These are phyloP conservation scores for Penicillium sclerotiorum DNA, from an alignment of 2,329 filamentous ascomycete species.

Conservation along the genomic window DNA sequence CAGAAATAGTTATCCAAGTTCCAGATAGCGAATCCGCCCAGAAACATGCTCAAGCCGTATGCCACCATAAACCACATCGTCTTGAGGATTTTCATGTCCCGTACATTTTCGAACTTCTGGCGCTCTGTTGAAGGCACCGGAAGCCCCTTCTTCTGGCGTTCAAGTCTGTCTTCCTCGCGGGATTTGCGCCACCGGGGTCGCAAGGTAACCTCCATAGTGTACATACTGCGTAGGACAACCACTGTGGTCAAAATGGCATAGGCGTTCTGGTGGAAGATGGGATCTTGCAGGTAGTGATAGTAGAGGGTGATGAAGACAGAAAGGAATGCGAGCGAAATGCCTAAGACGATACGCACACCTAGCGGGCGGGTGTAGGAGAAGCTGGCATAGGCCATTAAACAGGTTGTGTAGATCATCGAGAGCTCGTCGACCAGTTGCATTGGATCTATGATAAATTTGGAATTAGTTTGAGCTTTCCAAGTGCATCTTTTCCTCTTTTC, in stretches of 20 bases:
- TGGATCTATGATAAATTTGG: slow-evolving; percentile 54
- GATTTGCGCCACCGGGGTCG: slow-evolving; percentile 59
- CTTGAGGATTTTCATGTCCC: slow-evolving; percentile 61
- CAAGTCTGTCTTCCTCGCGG: slow-evolving; percentile 49
- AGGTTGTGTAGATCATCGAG: slow-evolving; percentile 73
- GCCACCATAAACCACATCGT: slow-evolving; percentile 77
- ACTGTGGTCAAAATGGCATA: slow-evolving; percentile 72
- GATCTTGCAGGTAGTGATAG: slow-evolving; percentile 81
- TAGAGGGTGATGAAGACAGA: slow-evolving; percentile 73
- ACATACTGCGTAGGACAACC: slow-evolving; percentile 73
- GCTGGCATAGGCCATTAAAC: slow-evolving; percentile 71
- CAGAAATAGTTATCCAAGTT: slow-evolving; percentile 79
- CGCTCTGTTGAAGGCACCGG: slow-evolving; percentile 46
- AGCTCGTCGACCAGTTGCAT: slow-evolving; percentile 73
- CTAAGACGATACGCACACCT: slow-evolving; percentile 57
- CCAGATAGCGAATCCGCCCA: slow-evolving; percentile 77
- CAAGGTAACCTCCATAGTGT: slow-evolving; percentile 71
- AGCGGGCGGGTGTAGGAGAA: slow-evolving; percentile 69
- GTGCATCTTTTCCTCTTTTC: too few relatives aligned
- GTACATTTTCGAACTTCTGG: slow-evolving; percentile 54
- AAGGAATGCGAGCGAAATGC: slow-evolving; percentile 57
- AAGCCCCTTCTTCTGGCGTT: slow-evolving; percentile 37
- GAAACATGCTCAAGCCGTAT: slow-evolving; percentile 69
- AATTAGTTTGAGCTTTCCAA: slow-evolving; percentile 21
- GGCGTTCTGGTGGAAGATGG: slow-evolving; percentile 78